Percentiles rank a stretch among this genome's conserved stretches.
Evolutionary conservation across 1,139 yeast genomes (phyloP).

Genomic region (Diutina pseudorugosa): DNA sequence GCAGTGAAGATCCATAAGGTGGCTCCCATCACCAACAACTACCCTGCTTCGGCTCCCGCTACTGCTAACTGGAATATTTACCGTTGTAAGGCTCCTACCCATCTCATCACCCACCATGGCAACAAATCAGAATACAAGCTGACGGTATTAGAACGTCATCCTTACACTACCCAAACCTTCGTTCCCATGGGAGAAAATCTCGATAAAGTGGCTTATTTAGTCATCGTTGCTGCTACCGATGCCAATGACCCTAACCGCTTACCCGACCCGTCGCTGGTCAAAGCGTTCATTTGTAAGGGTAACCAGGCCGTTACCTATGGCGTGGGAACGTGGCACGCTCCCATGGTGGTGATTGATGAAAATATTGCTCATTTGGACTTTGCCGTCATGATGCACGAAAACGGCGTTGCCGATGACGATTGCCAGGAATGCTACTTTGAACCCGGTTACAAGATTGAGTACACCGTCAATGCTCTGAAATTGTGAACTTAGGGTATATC

Average conservation of each 20-base stretch:
- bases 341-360: slow-evolving; percentile 70
- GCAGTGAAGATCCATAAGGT: slow-evolving; percentile 70
- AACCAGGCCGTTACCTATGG: slow-evolving; percentile 88
- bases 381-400: slow-evolving; percentile 77
- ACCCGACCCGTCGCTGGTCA: slow-evolving; percentile 49
- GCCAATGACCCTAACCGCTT: slow-evolving; percentile 19
- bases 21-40: slow-evolving; percentile 51
- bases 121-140: slow-evolving; percentile 31
- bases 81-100: slow-evolving; percentile 65
- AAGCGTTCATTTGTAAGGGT: slow-evolving; percentile 68
- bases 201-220: slow-evolving; percentile 46
- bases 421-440: slow-evolving; percentile 68
- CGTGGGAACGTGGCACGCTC: slow-evolving; percentile 68
- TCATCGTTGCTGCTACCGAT: slow-evolving; percentile 63
- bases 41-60: slow-evolving; percentile 25
- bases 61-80: slow-evolving; percentile 75
- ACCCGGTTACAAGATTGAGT: slow-evolving; percentile 41
- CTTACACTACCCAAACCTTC: slow-evolving; percentile 83
- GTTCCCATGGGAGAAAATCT: slow-evolving; percentile 68
- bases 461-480: slow-evolving; percentile 9
- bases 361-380: slow-evolving; percentile 50
- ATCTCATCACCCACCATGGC: slow-evolving; percentile 25
- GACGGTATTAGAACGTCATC: slow-evolving; percentile 81
- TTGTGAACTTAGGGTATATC: background rate
- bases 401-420: slow-evolving; percentile 68